Evolutionary conservation across 2,329 filamentous ascomycete genomes (phyloP), one percentile per base, ranked within the genome.

Genomic region (Aspergillus texensis): DNA sequence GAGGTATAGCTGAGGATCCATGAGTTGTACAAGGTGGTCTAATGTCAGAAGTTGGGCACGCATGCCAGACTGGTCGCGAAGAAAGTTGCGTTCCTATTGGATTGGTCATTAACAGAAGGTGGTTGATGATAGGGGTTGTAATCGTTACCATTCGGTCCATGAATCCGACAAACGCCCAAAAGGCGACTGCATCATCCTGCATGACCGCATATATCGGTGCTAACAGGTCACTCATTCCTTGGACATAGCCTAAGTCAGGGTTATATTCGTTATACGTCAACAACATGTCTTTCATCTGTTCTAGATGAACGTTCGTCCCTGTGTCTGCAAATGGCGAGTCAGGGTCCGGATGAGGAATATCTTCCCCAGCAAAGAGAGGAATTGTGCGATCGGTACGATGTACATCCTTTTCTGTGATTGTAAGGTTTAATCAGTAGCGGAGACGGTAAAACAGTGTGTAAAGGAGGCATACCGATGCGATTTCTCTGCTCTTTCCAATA

Each of bases 261-360:
- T 99, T 99, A 80, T 96, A 96, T 80, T 99, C 95, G 76, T 99
- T 98, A 78, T 99, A 99, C 0, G 95, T 98, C 21, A 99, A 85
- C 0, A 99, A 89, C 92, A 99, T 96, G 76, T 99, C 95, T 80
- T 99, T 99, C 88, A 99, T 92, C 81, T 99, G 95, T 79, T 99
- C 95, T 67, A 99, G 86, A 78, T 99, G 95, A 6, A 97, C 94
- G 72, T 99, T 99, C 54, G 95, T 99, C 66, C 95, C 95, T 4
- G 89, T 87, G 52, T 94, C 91, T 14, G 94, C 92, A 77, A 98
- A 99, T 0, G 95, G 94, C 0, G 94, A 98, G 65, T 94, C 92
- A 0, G 95, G 95, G 72, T 99, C 95, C 0, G 95, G 96, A 74
- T 99, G 95, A 9, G 95, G 94, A 46, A 93, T 96, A 73, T 98